Conservation (phyloP, 768 basidiomycete genomes). For the Paxillus rubicundulus region DNA sequence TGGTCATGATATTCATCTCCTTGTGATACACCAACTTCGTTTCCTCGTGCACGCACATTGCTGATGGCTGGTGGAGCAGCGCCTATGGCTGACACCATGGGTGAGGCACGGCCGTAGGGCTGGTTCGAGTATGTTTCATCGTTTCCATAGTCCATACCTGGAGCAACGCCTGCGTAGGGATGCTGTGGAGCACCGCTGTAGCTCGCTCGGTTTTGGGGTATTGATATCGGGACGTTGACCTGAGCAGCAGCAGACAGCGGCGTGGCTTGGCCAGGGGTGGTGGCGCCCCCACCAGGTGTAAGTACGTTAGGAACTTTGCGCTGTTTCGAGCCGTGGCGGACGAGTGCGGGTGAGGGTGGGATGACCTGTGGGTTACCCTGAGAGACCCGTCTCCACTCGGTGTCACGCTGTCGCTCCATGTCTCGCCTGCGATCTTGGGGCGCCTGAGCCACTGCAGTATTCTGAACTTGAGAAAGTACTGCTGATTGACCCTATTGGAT, state of each 20-base stretch:
- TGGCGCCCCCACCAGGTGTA: constrained; percentile 48
- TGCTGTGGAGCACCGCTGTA: constrained; percentile 47
- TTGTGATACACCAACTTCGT: constrained; percentile 64
- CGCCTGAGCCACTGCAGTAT: constrained; percentile 41
- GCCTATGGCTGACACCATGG: constrained; percentile 72
- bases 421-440: constrained; percentile 62
- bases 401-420: constrained; percentile 46
- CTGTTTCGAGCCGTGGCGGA: constrained; percentile 72
- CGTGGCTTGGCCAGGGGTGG: constrained; percentile 54
- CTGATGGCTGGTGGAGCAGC: constrained; percentile 72
- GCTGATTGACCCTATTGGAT: constrained; percentile 56
- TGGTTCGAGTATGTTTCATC: constrained; percentile 62
- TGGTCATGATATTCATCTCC: constrained; percentile 58
- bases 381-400: constrained; percentile 63
- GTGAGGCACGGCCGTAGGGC: constrained; percentile 75
- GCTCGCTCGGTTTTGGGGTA: constrained; percentile 47
- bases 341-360: constrained; percentile 76
- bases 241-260: constrained; percentile 77
- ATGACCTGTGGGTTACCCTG: constrained; percentile 53
- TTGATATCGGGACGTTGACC: constrained; percentile 65
- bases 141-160: constrained; percentile 58
- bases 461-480: constrained; percentile 64
- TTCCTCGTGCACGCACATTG: constrained; percentile 66
- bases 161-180: constrained; percentile 64
- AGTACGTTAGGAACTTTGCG: constrained; percentile 61